Evolutionary conservation across 208 protist species (phyloP).

Genomic region (Ichthyophonus hoferi): DNA sequence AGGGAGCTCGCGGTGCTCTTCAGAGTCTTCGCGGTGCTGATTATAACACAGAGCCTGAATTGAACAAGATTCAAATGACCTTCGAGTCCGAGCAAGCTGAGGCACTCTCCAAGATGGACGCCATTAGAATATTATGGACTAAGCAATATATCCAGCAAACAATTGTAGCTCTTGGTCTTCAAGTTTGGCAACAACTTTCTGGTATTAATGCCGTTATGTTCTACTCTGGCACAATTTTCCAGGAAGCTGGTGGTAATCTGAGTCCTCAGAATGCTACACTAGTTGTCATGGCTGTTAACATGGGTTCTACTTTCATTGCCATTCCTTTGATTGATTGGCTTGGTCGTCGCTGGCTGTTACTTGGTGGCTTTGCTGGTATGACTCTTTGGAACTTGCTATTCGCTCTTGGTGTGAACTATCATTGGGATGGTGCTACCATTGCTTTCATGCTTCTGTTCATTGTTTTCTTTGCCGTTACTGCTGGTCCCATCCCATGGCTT

Average conservation of each 20-base stretch:
- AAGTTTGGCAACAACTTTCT: slow-evolving; percentile 14
- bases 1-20: not conserved
- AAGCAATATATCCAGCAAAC: too few species aligned
- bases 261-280: not conserved
- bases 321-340: not conserved
- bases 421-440: not conserved
- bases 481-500: slow-evolving; percentile 24
- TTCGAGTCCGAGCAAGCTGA: not conserved
- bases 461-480: slow-evolving; percentile 7
- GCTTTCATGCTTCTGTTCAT: slow-evolving; percentile 8
- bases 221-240: not conserved
- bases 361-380: not conserved
- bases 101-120: not conserved
- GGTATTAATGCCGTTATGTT: slow-evolving; percentile 32
- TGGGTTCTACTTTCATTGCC: not conserved
- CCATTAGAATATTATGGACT: too few species aligned
- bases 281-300: not conserved
- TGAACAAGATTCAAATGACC: too few species aligned
- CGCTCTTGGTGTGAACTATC: not conserved
- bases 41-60: not conserved
- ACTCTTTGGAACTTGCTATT: not conserved
- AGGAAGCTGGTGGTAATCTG: not conserved
- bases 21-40: not conserved
- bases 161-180: too few species aligned
- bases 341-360: not conserved